Evolutionary conservation across 192 early-diverging fungal species (phyloP).

Genomic region (Powellomyces hirtus): DNA sequence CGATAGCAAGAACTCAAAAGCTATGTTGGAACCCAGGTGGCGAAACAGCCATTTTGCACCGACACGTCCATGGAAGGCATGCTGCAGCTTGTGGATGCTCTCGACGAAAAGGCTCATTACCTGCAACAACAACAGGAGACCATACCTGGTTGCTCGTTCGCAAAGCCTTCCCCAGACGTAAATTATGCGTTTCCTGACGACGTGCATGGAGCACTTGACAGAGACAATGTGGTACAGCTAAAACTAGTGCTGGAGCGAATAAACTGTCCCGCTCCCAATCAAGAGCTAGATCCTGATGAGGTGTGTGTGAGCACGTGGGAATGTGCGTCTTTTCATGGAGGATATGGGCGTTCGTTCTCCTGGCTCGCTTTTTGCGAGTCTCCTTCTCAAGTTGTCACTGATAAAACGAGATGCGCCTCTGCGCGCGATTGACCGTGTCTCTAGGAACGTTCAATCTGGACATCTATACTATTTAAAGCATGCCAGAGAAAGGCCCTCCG

Average conservation of each 20-base stretch:
- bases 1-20: too few relatives aligned
- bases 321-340: too few relatives aligned
- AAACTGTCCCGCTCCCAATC: background rate
- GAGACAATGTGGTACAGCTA: conserved; percentile 7
- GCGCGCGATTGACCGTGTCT: background rate
- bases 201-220: conserved; percentile 5
- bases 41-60: conserved; percentile 5
- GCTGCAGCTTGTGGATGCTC: conserved; percentile 13
- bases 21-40: background rate
- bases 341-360: too few relatives aligned
- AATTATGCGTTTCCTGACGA: conserved; percentile 13
- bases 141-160: background rate
- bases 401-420: background rate
- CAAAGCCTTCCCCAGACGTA: background rate
- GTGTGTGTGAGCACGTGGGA: background rate
- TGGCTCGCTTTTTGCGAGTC: too few relatives aligned
- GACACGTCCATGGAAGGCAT: conserved; percentile 27
- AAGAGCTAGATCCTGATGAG: background rate
- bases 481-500: conserved; percentile 8
- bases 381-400: too few relatives aligned
- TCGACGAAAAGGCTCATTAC: conserved; percentile 14
- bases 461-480: conserved; percentile 22
- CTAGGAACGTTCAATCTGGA: background rate
- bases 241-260: conserved; percentile 12
- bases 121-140: background rate